Conservation (phyloP, 2,329 filamentous ascomycete genomes). For the Xylaria sp. region DNA sequence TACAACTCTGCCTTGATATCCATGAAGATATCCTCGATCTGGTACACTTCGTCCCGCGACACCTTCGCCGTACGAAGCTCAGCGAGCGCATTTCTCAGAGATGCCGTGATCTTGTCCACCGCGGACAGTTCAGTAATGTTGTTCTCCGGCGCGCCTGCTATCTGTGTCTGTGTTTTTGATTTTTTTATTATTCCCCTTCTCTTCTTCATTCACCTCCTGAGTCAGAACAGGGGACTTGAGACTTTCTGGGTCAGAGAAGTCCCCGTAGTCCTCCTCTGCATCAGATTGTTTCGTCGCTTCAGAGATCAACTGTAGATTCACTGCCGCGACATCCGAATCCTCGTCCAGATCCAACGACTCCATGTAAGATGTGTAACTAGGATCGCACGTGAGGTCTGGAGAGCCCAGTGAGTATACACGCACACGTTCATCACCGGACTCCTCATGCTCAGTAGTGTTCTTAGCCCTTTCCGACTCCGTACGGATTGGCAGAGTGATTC, state of each 20-base stretch:
- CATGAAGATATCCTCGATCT: constrained; percentile 73
- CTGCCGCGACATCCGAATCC: constrained; percentile 28
- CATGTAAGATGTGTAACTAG: constrained; percentile 6
- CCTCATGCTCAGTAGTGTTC: constrained; percentile 3
- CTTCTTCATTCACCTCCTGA: constrained; percentile 11
- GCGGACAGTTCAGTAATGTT: constrained; percentile 28
- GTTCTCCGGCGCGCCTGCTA: neutral
- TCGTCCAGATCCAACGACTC: constrained; percentile 16
- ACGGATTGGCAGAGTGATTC: neutral
- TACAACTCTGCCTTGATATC: constrained; percentile 71
- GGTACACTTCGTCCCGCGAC: constrained; percentile 58
- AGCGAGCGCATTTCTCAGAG: constrained; percentile 51
- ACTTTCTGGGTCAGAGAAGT: neutral
- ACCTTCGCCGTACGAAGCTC: constrained; percentile 56
- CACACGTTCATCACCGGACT: neutral
- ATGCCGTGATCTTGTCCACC: constrained; percentile 47
- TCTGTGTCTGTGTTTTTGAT: neutral
- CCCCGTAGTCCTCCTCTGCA: neutral
- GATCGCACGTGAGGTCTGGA: constrained; percentile 16
- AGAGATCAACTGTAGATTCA: constrained; percentile 30
- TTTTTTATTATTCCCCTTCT: constrained; percentile 1
- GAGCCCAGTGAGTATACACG: neutral
- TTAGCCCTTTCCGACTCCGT: neutral
- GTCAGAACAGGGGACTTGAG: neutral
- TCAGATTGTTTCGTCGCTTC: constrained; percentile 32